These are phyloP conservation scores for Sporothrix humicola DNA, from an alignment of 2,329 filamentous ascomycete species.

Conservation along the genomic window DNA sequence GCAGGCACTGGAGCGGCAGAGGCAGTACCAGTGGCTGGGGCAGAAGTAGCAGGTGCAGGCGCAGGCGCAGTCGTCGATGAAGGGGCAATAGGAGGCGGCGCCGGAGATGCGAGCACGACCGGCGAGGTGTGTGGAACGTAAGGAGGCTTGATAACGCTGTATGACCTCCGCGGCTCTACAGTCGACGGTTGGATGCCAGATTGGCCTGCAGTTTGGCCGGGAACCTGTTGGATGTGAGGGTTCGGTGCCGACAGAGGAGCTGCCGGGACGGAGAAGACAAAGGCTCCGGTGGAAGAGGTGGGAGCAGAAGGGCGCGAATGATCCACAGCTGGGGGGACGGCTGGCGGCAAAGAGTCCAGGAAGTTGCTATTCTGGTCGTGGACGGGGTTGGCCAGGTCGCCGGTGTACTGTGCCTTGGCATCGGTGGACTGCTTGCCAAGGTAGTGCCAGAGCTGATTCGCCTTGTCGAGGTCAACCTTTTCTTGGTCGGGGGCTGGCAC, in stretches of 20 bases:
- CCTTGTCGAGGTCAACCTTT: slow-evolving; percentile 73
- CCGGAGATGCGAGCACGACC: slow-evolving; percentile 3
- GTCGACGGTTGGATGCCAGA: slow-evolving; percentile 19
- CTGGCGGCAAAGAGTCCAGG: slow-evolving; percentile 61
- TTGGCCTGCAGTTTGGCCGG: slow-evolving; percentile 28
- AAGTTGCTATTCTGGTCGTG: slow-evolving; percentile 75
- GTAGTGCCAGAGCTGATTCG: slow-evolving; percentile 86
- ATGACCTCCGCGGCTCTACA: slow-evolving; percentile 38
- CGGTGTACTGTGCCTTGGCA: slow-evolving; percentile 87
- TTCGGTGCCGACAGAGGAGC: slow-evolving; percentile 33
- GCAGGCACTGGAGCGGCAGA: not conserved
- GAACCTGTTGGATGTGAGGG: not conserved
- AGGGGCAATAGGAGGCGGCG: slow-evolving; percentile 25
- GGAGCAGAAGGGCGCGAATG: slow-evolving; percentile 11
- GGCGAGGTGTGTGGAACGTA: slow-evolving; percentile 40
- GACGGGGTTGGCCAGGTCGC: slow-evolving; percentile 65
- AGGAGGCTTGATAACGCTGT: slow-evolving; percentile 41
- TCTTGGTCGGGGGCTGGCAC: slow-evolving; percentile 62
- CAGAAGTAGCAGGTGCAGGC: not conserved
- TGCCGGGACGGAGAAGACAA: slow-evolving; percentile 36
- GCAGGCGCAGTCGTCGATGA: slow-evolving; percentile 4
- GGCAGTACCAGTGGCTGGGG: not conserved
- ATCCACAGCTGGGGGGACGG: not conserved
- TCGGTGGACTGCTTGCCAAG: slow-evolving; percentile 86
- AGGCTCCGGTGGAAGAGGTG: slow-evolving; percentile 29